Conservation (phyloP, 345 rosid genomes). For the Gossypium anomalum region DNA sequence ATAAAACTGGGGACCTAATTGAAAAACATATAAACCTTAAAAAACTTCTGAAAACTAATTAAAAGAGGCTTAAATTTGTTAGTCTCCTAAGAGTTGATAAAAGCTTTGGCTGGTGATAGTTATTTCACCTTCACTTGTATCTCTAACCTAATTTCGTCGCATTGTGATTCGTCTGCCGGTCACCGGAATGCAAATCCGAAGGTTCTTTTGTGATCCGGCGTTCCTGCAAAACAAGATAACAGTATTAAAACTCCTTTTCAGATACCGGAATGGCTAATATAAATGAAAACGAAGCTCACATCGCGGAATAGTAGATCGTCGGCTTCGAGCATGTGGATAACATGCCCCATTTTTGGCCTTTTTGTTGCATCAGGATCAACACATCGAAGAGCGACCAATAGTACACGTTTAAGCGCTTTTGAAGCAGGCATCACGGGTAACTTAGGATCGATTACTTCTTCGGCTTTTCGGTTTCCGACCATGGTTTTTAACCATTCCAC, state of each 20-base stretch:
- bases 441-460: slow-evolving; percentile 2
- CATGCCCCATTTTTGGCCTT: slow-evolving; percentile 3
- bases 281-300: background rate
- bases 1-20: background rate
- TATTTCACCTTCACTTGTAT: background rate
- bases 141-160: background rate
- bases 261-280: background rate
- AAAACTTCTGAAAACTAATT: background rate
- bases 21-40: background rate
- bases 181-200: background rate
- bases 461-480: background rate
- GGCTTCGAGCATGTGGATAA: background rate
- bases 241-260: background rate
- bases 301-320: slow-evolving; percentile 1
- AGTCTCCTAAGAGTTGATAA: background rate
- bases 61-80: background rate
- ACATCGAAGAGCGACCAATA: background rate
- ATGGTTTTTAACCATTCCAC: slow-evolving; percentile 7
- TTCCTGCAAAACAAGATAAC: background rate
- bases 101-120: too few species aligned
- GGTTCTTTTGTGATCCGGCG: background rate
- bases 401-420: background rate
- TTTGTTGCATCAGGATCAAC: slow-evolving; percentile 1
- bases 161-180: background rate
- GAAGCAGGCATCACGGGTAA: background rate